Base-by-base conservation (phyloP, 345 rosid species). In the Brassica cretica region DNA sequence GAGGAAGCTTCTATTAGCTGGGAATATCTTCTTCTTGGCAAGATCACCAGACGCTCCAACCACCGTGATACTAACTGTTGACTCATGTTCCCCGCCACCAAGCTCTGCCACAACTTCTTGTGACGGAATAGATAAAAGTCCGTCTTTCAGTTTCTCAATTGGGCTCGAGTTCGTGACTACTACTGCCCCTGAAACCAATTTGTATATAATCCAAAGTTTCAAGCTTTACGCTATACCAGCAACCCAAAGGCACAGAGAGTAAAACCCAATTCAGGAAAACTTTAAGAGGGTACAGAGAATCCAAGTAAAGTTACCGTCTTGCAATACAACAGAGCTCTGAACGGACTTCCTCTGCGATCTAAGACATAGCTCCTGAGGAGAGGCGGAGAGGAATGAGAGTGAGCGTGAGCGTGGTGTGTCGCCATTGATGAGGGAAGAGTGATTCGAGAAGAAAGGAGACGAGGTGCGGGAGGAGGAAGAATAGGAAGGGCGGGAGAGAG, bases 21-120 rank as follows among this genome's bases (percentile, higher is more conserved):
- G 99, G 80, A 95, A 95, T 76, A 95, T 95, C 84, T 95, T 95
- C 82, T 95, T 95, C 90, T 95, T 95, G 29, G 99, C 98, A 77
- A 93, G 99, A 87, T 95, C 99, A 80, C 99, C 99, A 73, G 99
- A 95, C 41, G 99, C 99, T 78, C 99, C 99, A 11, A 95, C 96
- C 32, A 95, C 92, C 9, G 96, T 89, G 58, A 95, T 95, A 77
- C 94, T 91, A 78, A 95, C 97, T 46, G 97, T 81, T 18, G 96
- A 85, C 78, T 86, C 85, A 41, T 78, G 64, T 73, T 70, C 29
- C 1, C 29, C 44, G 62, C 76, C 72, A 81, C 85, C 84, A 71
- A 80, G 86, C 27, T 72, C 81, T 66, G 60, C 78, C 32, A 51
- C 76, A 82, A 80, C 82, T 2, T 83, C 41, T 62, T 83, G 55